Base-by-base conservation (phyloP, 164 flowering plant genomes). In the Houttuynia cordata region DNA sequence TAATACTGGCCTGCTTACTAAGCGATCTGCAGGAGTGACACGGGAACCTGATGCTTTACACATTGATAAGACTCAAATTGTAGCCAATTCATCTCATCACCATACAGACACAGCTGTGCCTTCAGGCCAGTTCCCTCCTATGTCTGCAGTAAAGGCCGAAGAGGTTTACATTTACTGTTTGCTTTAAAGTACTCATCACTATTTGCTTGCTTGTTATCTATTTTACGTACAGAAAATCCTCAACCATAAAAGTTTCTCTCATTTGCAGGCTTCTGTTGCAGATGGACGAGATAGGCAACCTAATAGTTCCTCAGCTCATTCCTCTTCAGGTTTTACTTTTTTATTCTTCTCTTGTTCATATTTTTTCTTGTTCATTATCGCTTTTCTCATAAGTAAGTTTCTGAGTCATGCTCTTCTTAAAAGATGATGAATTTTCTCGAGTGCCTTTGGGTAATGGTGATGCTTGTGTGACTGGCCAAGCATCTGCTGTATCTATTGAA, bases 401-500 rank as follows among this genome's bases (percentile, higher is more conserved):
- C 63, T 76, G 64, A 56, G 59, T 62, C 56, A 57, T 52, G 13
- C 59, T 64, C 62, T 24, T 55, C 74, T 75, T 76, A 77, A 83
- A 70, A 56, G 72, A 64, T 20, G 65, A 70, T 67, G 73, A 74
- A 50, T 51, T 58, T 37, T 60, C 79, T 57, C 81, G 68, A 45
- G 65, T 62, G 21, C 66, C 74, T 34, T 54, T 59, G 56, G 70
- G 57, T 66, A 74, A 24, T 60, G 79, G 68, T 69, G 89, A 79
- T 20, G 41, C 55, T 60, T 82, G 71, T 61, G 53, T 85, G 67
- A 74, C 69, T 69, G 81, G 75, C 66, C 47, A 74, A 42, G 74
- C 79, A 21, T 68, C 89, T 23, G 68, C 84, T 62, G 65, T 87
- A 59, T 76, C 80, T 59, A 79, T 86, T 53, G 78, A 79, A 37